These are phyloP conservation scores for Pseudevernia furfuracea DNA, from an alignment of 495 filamentous ascomycete genomes.

Conservation along the genomic window DNA sequence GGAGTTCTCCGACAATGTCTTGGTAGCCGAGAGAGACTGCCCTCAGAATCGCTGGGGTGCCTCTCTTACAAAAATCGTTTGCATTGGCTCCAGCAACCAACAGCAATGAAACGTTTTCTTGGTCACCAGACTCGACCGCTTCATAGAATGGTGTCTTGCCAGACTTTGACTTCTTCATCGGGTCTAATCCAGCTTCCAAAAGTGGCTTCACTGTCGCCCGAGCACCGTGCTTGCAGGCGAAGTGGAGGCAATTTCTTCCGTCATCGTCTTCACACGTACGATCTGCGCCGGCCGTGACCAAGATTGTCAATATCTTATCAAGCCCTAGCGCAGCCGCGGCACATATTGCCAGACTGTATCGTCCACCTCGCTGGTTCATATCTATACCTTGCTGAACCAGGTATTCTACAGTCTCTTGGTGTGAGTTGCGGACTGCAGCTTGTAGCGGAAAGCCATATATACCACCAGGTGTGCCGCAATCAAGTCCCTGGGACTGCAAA, in stretches of 20 bases:
- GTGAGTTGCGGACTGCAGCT: slow-evolving; percentile 14
- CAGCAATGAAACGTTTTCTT: slow-evolving; percentile 1
- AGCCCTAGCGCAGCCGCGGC: slow-evolving; percentile 16
- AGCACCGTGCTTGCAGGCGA: slow-evolving; percentile 2
- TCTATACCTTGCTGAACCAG: slow-evolving; percentile 17
- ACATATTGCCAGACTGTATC: neutral
- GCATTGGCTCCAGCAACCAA: slow-evolving; percentile 6
- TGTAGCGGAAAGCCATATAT: slow-evolving; percentile 14
- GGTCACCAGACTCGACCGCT: slow-evolving; percentile 7
- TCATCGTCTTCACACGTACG: neutral
- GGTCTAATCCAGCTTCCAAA: slow-evolving; percentile 1
- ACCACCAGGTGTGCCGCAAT: slow-evolving; percentile 11
- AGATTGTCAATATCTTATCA: neutral
- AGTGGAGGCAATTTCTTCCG: slow-evolving; percentile 9
- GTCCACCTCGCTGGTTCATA: slow-evolving; percentile 11
- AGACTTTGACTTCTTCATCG: neutral
- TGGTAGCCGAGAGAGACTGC: neutral
- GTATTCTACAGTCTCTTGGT: slow-evolving; percentile 13
- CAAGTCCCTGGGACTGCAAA: slow-evolving; percentile 14
- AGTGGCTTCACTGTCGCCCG: neutral
- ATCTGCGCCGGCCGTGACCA: slow-evolving; percentile 7
- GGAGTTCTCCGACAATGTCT: slow-evolving; percentile 5
- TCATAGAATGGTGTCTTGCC: slow-evolving; percentile 4
- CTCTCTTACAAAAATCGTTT: neutral
- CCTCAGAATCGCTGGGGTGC: neutral